Evolutionary conservation across 768 basidiomycete species (phyloP).

Genomic region (Crepidotus variabilis): DNA sequence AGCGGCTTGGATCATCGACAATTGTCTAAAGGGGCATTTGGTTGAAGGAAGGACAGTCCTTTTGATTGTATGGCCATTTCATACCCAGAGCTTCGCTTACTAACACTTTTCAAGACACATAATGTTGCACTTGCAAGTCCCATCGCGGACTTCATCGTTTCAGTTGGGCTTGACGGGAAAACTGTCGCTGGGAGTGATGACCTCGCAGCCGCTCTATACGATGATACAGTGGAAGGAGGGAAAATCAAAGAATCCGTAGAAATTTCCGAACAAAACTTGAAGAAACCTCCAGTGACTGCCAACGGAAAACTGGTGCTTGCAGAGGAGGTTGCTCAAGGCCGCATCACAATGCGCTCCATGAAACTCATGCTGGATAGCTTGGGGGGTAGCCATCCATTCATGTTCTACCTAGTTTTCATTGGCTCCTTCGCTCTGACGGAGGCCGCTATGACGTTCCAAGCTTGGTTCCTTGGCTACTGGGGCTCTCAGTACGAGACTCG

Average conservation of each 20-base stretch:
- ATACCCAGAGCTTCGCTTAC: background rate
- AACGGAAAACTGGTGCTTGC: slow-evolving; percentile 57
- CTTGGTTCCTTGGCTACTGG: slow-evolving; percentile 37
- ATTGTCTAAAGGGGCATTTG: slow-evolving; percentile 79
- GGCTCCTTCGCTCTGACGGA: slow-evolving; percentile 13
- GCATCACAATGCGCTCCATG: slow-evolving; percentile 22
- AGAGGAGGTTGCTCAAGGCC: slow-evolving; percentile 51
- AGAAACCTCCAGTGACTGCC: slow-evolving; percentile 2
- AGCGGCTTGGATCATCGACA: slow-evolving; percentile 74
- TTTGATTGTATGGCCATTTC: slow-evolving; percentile 52
- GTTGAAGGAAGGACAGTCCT: slow-evolving; percentile 78
- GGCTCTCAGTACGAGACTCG: slow-evolving; percentile 5
- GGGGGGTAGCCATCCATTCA: slow-evolving; percentile 27
- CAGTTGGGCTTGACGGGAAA: slow-evolving; percentile 51
- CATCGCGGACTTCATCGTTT: slow-evolving; percentile 55
- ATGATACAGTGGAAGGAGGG: slow-evolving; percentile 23
- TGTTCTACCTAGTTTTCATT: slow-evolving; percentile 25
- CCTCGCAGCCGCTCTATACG: slow-evolving; percentile 28
- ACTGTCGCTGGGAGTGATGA: slow-evolving; percentile 42
- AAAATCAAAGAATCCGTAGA: slow-evolving; percentile 18
- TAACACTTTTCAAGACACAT: slow-evolving; percentile 33
- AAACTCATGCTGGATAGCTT: slow-evolving; percentile 31
- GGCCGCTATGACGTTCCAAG: slow-evolving; percentile 25
- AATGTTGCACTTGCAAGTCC: slow-evolving; percentile 50
- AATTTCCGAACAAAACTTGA: background rate